Evolutionary conservation across 2,329 filamentous ascomycete genomes (phyloP).

Genomic region (Onygena corvina): DNA sequence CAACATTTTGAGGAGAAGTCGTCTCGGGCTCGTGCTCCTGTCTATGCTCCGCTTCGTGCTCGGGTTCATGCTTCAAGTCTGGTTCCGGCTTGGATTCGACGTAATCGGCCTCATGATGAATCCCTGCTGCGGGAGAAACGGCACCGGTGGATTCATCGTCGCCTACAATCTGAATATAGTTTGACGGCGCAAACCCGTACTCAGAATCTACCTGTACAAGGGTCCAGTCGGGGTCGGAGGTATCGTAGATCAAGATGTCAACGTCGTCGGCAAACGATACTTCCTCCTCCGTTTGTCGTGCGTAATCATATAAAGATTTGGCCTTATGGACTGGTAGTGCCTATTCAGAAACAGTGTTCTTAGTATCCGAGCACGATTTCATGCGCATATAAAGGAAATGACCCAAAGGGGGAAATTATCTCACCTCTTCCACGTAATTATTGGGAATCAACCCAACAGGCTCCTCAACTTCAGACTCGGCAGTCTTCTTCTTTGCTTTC

Average conservation of each 20-base stretch:
- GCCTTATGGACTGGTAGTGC: constrained; percentile 57
- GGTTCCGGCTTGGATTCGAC: constrained; percentile 36
- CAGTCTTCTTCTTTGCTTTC: constrained; percentile 87
- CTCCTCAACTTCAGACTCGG: constrained; percentile 74
- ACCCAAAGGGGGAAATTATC: constrained; percentile 19
- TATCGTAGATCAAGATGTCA: constrained; percentile 72
- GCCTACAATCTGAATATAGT: constrained; percentile 72
- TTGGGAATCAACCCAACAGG: constrained; percentile 81
- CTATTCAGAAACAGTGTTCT: constrained; percentile 29
- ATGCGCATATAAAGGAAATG: not conserved
- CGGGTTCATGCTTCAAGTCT: constrained; percentile 29
- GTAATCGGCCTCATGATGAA: constrained; percentile 19
- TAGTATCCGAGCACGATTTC: not conserved
- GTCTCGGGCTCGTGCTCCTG: constrained; percentile 11
- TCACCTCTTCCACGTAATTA: constrained; percentile 90
- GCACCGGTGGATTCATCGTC: constrained; percentile 26
- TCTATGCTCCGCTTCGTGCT: constrained; percentile 7
- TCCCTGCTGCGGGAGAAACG: constrained; percentile 20
- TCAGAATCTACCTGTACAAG: constrained; percentile 73
- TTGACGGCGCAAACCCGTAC: constrained; percentile 88
- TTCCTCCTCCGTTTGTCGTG: constrained; percentile 93
- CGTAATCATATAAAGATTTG: constrained; percentile 95
- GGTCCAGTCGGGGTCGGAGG: constrained; percentile 90
- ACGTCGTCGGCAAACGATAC: constrained; percentile 89
- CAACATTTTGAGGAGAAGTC: constrained; percentile 17